Evolutionary conservation across 306 rosid genomes (phyloP), one percentile per base, ranked within the genome.

Genomic region (Sicyos baderoa): DNA sequence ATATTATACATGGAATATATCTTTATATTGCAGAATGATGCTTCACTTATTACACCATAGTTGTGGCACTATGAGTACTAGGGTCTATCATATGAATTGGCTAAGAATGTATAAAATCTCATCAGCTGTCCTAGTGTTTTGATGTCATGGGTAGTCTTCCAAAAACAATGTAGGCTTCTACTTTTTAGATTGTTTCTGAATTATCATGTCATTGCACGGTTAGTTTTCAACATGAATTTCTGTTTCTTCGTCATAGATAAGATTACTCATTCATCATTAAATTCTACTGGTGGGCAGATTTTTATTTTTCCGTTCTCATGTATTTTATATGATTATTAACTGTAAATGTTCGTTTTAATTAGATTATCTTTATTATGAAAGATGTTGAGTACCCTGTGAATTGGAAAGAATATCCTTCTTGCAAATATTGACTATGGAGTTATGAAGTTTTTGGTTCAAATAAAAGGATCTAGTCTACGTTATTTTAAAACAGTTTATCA

Each of bases 251-350:
- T 14, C 6, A 3, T 65, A 45, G 3, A 13, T 7, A 65, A 45
- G 71, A 45, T 45, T 65, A 16, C 40, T 65, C 2, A 17, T 56
- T 56, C 35, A 56, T 56, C 17, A n/a, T 22, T 56, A 56, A 12
- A 23, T 56, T 56, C n/a, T 10, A 22, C 9, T 56, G n/a, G 37
- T 22, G 29, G 37, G 11, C 22, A n/a, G 4, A 3, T 21, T 56
- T 56, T 56, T 56, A 13, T 11, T 22, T 22, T 23, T 56, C 37
- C 23, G 17, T 54, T 54, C 25, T 54, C 55, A 7, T 19, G 59
- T 56, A 56, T 61, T 61, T 37, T 61, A 9, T 61, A 35, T 9
- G 68, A n/a, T 61, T 35, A 61, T 61, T 61, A 17, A 37, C 49
- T 9, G 23, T 60, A 16, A 22, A 60, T 32, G 23, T 9, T 61